A percentile compares a stretch with the other conserved stretches of the same genome.
These are phyloP conservation scores for Neurospora tetraspora DNA, from an alignment of 495 filamentous ascomycete species.

Conservation along the genomic window DNA sequence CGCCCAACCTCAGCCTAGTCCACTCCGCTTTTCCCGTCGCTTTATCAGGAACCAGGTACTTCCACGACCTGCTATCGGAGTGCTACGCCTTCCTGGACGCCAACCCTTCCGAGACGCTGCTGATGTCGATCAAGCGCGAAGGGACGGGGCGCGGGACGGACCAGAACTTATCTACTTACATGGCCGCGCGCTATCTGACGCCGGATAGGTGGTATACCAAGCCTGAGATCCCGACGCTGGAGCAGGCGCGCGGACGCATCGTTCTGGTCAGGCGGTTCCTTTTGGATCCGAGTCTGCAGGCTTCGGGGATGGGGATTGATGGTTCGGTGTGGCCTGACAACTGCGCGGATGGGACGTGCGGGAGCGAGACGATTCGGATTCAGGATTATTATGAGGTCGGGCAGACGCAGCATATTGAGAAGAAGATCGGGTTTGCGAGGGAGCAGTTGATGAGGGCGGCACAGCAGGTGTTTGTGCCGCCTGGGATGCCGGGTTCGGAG, in stretches of 20 bases:
- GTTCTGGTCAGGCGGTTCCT: conserved; percentile 76
- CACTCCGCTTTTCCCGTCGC: conserved; percentile 38
- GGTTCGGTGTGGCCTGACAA: conserved; percentile 84
- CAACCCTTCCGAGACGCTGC: conserved; percentile 71
- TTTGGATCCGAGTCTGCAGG: conserved; percentile 49
- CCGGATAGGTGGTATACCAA: conserved; percentile 67
- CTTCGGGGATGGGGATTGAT: conserved; percentile 68
- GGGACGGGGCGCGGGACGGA: conserved; percentile 74
- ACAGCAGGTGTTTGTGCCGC: conserved; percentile 20
- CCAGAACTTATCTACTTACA: conserved; percentile 60
- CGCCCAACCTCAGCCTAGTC: conserved; percentile 42
- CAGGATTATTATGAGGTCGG: conserved; percentile 94
- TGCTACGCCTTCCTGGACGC: conserved; percentile 63
- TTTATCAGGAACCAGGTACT: conserved; percentile 51
- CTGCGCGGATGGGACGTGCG: conserved; percentile 61
- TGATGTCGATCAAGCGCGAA: conserved; percentile 87
- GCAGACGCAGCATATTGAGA: conserved; percentile 60
- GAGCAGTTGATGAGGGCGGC: conserved; percentile 69
- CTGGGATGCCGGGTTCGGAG: neutral
- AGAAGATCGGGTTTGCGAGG: conserved; percentile 65
- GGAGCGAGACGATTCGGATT: conserved; percentile 65
- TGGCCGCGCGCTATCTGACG: conserved; percentile 60
- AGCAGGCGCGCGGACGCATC: conserved; percentile 72
- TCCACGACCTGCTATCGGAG: conserved; percentile 59
- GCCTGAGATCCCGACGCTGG: conserved; percentile 69